Evolutionary conservation across 352 stramenopile species (phyloP), one percentile per base, ranked within the genome.

Genomic region (Pythium grandisporangium): DNA sequence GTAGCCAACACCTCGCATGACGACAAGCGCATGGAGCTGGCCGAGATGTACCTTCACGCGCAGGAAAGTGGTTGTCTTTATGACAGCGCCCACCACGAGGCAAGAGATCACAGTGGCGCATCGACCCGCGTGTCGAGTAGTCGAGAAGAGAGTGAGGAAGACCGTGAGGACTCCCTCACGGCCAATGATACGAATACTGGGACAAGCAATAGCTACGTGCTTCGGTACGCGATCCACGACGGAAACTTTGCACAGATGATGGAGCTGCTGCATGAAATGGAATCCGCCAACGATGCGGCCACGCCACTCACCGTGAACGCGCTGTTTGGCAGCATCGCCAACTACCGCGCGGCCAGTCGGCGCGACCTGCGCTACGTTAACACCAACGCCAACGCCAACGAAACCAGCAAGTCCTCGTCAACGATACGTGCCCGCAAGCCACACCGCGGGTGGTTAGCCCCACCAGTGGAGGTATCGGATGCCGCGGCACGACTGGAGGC

Each of bases 221-320:
- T 87, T 32, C 49, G 77, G 17, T 66, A 78, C 42, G 70, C 73
- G 35, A 53, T 83, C 32, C 58, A 67, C 19, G 73, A 87, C 51
- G 73, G 73, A 21, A 83, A 84, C 37, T 83, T 79, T 29, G 73
- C 66, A 45, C 70, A 87, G 51, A 79, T 77, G 49, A 75, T 83
- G 59, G 73, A 87, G 43, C 52, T 87, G 14, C 53, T 87, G 32
- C 73, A 84, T 34, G 70, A 87, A 51, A 87, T 87, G 73, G 61
- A 84, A 51, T 55, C 79, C 11, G 61, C 70, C 52, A 75, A 73
- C 44, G 81, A 81, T 38, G 45, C 38, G 26, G 55, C 53, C 16
- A 68, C 49, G 50, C 70, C 78, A 39, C 46, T 53, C 19, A 68
- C 58, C 6, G 47, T 81, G 3, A 35, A 55, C 10, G 57, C 61